phyloP scores from a whole-genome alignment of 2,329 filamentous ascomycete genomes.

The Ceratocystis cacaofunesta region DNA sequence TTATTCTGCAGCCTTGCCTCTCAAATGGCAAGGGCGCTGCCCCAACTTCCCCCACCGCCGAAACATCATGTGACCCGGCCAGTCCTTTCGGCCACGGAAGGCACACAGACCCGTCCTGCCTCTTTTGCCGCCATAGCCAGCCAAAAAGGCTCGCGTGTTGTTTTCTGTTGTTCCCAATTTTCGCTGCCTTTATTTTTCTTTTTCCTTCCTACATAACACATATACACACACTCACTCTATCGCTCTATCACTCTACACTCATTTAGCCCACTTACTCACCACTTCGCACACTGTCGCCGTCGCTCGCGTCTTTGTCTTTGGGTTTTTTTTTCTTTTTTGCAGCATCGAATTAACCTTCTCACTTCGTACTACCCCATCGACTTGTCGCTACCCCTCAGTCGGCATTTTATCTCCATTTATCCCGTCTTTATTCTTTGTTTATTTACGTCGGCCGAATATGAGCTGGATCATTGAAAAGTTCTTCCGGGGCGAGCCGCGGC shows the following conservation, averaged over 20 bases:
- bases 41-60: neutral
- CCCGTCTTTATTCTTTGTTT: neutral
- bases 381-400: neutral
- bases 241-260: neutral
- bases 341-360: conserved; percentile 1
- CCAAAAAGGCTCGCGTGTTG: neutral
- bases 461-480: conserved; percentile 12
- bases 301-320: neutral
- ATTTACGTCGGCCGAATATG: conserved; percentile 8
- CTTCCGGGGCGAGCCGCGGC: conserved; percentile 3
- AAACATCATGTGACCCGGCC: neutral
- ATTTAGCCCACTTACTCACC: neutral
- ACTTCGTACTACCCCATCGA: conserved; percentile 3
- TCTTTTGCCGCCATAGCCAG: neutral
- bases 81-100: neutral
- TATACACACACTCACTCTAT: no score
- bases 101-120: neutral
- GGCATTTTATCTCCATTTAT: neutral
- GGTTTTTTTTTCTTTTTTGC: neutral
- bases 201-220: neutral
- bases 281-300: neutral
- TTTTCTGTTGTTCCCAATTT: neutral
- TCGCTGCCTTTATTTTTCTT: neutral
- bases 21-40: neutral
- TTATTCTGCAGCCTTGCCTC: neutral